A percentile compares a stretch with the other conserved stretches of the same genome.
These are phyloP conservation scores for Blastobotrys mokoenaii DNA, from an alignment of 805 yeast species.

Conservation along the genomic window DNA sequence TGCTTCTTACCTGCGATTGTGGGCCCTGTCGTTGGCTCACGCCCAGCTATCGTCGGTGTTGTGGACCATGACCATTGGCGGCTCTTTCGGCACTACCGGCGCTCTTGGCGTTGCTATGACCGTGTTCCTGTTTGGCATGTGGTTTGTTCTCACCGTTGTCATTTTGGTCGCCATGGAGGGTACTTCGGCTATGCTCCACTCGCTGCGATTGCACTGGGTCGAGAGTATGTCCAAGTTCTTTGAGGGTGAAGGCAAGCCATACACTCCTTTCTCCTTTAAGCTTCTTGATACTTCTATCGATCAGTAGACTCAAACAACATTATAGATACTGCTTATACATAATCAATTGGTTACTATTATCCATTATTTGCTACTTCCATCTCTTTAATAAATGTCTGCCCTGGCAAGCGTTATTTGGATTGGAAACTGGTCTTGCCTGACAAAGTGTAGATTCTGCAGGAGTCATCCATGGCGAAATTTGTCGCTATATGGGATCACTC, in stretches of 20 bases:
- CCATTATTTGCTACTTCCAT: background rate
- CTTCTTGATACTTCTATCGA: background rate
- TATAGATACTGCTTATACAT: background rate
- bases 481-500: no score
- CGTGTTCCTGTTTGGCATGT: constrained; percentile 80
- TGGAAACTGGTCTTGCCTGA: no score
- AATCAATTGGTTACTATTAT: background rate
- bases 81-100: constrained; percentile 66
- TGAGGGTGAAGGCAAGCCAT: constrained; percentile 91
- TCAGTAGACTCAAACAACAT: background rate
- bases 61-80: constrained; percentile 90
- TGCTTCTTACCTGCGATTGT: constrained; percentile 88
- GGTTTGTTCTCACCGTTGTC: constrained; percentile 88
- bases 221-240: constrained; percentile 98
- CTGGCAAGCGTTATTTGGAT: background rate
- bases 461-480: no score
- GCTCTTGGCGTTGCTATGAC: constrained; percentile 60
- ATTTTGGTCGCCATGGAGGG: constrained; percentile 97
- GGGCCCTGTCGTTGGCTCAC: constrained; percentile 97
- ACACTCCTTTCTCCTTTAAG: constrained; percentile 75
- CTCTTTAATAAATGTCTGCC: no score
- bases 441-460: no score
- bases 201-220: constrained; percentile 98
- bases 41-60: constrained; percentile 91
- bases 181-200: constrained; percentile 97